Percentiles rank a stretch among this genome's conserved stretches.
Evolutionary conservation across 441 rosid species (phyloP).

Genomic region (Croton setiger): DNA sequence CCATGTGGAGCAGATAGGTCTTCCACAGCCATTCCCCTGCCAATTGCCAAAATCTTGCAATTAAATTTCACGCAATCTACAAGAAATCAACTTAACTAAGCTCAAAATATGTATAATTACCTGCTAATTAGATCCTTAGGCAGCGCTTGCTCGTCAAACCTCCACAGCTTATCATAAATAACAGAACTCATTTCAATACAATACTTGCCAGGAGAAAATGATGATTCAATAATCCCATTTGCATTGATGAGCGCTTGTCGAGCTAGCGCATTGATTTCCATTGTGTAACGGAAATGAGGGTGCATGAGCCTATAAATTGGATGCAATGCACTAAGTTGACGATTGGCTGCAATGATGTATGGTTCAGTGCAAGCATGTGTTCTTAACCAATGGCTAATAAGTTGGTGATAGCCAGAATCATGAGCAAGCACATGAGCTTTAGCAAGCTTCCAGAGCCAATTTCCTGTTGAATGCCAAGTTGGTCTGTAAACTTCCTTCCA

Average conservation of each 20-base stretch:
- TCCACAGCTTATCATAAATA: slow-evolving; percentile 57
- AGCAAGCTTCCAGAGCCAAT: slow-evolving; percentile 75
- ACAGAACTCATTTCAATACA: slow-evolving; percentile 50
- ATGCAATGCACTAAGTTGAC: slow-evolving; percentile 69
- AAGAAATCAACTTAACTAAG: too few relatives aligned
- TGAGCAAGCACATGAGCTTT: slow-evolving; percentile 70
- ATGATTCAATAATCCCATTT: slow-evolving; percentile 54
- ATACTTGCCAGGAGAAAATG: slow-evolving; percentile 49
- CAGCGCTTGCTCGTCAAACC: slow-evolving; percentile 52
- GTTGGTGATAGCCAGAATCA: slow-evolving; percentile 74
- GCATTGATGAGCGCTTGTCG: slow-evolving; percentile 49
- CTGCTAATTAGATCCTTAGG: slow-evolving; percentile 61
- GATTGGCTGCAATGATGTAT: slow-evolving; percentile 57
- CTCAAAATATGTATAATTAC: slow-evolving; percentile 17
- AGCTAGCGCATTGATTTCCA: slow-evolving; percentile 75
- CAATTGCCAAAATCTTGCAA: neutral
- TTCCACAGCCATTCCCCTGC: slow-evolving; percentile 59
- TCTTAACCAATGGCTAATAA: slow-evolving; percentile 73
- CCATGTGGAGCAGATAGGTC: slow-evolving; percentile 51
- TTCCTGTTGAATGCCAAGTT: slow-evolving; percentile 37
- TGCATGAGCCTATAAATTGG: slow-evolving; percentile 54
- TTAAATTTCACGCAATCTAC: too few relatives aligned
- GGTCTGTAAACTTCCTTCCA: slow-evolving; percentile 59
- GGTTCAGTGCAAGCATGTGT: slow-evolving; percentile 75
- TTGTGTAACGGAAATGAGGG: slow-evolving; percentile 84